Percentiles rank a stretch among this genome's conserved stretches.
Evolutionary conservation across 805 yeast species (phyloP).

Genomic region (Saccharomycopsis sp.): DNA sequence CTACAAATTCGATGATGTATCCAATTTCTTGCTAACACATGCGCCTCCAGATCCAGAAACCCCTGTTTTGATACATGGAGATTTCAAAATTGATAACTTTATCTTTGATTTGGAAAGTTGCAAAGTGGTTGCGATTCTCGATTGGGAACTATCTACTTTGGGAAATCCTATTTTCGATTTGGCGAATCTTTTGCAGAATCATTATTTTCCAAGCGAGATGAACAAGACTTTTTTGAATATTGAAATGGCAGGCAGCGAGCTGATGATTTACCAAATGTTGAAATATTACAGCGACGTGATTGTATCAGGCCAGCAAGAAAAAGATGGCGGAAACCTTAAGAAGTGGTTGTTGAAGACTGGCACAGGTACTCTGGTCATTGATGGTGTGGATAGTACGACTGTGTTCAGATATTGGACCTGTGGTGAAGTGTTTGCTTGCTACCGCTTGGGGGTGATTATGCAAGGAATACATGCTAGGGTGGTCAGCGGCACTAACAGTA

Average conservation of each 20-base stretch:
- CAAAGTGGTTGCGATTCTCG: slow-evolving; percentile 45
- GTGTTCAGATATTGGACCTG: slow-evolving; percentile 33
- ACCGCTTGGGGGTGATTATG: slow-evolving; percentile 46
- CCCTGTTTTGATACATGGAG: slow-evolving; percentile 50
- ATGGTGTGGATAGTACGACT: not conserved
- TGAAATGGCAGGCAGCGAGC: slow-evolving; percentile 18
- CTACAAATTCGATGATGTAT: slow-evolving; percentile 36
- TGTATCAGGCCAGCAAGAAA: slow-evolving; percentile 25
- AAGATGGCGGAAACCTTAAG: slow-evolving; percentile 11
- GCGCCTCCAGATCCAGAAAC: slow-evolving; percentile 42
- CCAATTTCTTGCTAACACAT: slow-evolving; percentile 33
- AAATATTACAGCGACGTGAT: slow-evolving; percentile 20
- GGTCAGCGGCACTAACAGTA: slow-evolving; percentile 11
- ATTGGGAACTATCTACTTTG: slow-evolving; percentile 58
- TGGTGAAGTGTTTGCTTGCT: slow-evolving; percentile 48
- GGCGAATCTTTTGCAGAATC: slow-evolving; percentile 50
- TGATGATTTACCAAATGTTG: slow-evolving; percentile 21
- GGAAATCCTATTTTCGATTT: slow-evolving; percentile 60
- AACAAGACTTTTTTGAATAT: slow-evolving; percentile 27
- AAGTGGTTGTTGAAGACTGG: slow-evolving; percentile 23
- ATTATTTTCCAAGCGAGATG: slow-evolving; percentile 34
- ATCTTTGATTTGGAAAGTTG: slow-evolving; percentile 47
- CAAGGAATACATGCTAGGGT: slow-evolving; percentile 39
- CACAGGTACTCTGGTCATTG: slow-evolving; percentile 8
- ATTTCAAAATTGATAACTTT: slow-evolving; percentile 55